Percentiles rank a stretch among this genome's conserved stretches.
These are phyloP conservation scores for Neurospora hispaniola DNA, from an alignment of 495 filamentous ascomycete species.

Conservation along the genomic window DNA sequence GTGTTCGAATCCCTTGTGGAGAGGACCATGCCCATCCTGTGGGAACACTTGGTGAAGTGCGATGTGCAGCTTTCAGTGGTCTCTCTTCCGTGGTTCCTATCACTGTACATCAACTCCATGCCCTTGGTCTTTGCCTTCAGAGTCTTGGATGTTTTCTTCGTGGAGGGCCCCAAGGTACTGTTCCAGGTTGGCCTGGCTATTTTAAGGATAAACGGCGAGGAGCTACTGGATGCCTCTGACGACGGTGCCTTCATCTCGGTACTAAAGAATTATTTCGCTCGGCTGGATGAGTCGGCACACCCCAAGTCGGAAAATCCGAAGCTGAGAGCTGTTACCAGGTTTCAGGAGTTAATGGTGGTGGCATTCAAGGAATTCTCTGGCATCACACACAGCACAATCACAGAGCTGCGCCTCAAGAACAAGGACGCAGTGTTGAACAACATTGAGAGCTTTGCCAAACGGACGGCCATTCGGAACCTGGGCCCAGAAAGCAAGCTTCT, in stretches of 20 bases:
- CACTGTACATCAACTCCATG: slow-evolving; percentile 98
- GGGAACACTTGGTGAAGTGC: slow-evolving; percentile 90
- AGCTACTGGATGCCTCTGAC: slow-evolving; percentile 88
- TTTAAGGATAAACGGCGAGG: slow-evolving; percentile 93
- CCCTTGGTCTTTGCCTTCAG: slow-evolving; percentile 93
- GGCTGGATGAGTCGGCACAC: slow-evolving; percentile 89
- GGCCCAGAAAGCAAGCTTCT: slow-evolving; percentile 90
- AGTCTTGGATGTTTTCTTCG: slow-evolving; percentile 93
- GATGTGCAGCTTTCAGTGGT: slow-evolving; percentile 99
- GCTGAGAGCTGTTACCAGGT: slow-evolving; percentile 80
- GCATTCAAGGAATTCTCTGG: slow-evolving; percentile 95
- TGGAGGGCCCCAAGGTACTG: slow-evolving; percentile 93
- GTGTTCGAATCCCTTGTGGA: slow-evolving; percentile 96
- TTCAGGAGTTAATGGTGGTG: slow-evolving; percentile 97
- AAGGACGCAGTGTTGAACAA: slow-evolving; percentile 86
- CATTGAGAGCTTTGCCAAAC: slow-evolving; percentile 94
- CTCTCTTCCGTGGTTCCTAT: slow-evolving; percentile 95
- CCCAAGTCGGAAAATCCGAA: slow-evolving; percentile 91
- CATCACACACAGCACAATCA: slow-evolving; percentile 86
- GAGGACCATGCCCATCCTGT: slow-evolving; percentile 96
- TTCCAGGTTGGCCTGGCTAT: slow-evolving; percentile 96
- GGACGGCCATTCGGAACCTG: slow-evolving; percentile 90
- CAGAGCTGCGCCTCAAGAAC: slow-evolving; percentile 79
- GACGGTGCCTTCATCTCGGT: slow-evolving; percentile 96
- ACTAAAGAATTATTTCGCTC: slow-evolving; percentile 86